Percentiles rank a stretch among this genome's conserved stretches.
Conservation (phyloP, 2,329 filamentous ascomycete species). For the Cercospora sesami region DNA sequence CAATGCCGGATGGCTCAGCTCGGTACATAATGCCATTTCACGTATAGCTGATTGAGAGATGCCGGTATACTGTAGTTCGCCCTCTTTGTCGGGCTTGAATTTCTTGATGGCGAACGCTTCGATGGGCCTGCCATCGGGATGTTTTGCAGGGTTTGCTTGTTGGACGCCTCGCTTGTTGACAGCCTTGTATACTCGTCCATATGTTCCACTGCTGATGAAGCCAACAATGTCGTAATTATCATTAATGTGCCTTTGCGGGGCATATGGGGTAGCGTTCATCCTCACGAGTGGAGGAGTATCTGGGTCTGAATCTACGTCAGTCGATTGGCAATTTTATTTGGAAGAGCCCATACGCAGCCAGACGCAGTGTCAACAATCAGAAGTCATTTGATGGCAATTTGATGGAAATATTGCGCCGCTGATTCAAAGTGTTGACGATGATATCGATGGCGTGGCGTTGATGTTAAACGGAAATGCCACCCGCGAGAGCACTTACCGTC, state of each 20-base stretch:
- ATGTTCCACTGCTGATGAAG: slow-evolving; percentile 97
- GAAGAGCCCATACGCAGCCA: slow-evolving; percentile 11
- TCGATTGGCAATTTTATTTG: slow-evolving; percentile 12
- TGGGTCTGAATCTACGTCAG: slow-evolving; percentile 23
- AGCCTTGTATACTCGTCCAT: slow-evolving; percentile 97
- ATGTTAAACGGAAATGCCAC: not conserved
- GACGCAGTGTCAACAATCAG: not conserved
- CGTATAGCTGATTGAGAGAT: slow-evolving; percentile 96
- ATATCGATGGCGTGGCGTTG: not conserved
- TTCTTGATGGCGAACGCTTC: slow-evolving; percentile 98
- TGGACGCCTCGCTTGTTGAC: slow-evolving; percentile 68
- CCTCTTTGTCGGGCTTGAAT: slow-evolving; percentile 98
- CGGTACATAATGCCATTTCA: slow-evolving; percentile 95
- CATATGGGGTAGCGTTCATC: slow-evolving; percentile 49
- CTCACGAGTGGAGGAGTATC: slow-evolving; percentile 35
- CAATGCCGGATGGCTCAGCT: slow-evolving; percentile 84
- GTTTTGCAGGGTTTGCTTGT: slow-evolving; percentile 28
- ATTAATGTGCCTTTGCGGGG: slow-evolving; percentile 78
- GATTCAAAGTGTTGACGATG: not conserved
- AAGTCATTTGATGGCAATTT: not conserved
- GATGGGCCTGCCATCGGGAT: slow-evolving; percentile 41
- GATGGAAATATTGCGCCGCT: not conserved
- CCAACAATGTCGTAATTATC: slow-evolving; percentile 96
- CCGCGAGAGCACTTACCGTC: slow-evolving; percentile 36
- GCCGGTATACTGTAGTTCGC: slow-evolving; percentile 93